Percentiles rank a stretch among this genome's conserved stretches.
These are phyloP conservation scores for Tranzscheliella williamsii DNA, from an alignment of 1,284 basidiomycete species.

Conservation along the genomic window DNA sequence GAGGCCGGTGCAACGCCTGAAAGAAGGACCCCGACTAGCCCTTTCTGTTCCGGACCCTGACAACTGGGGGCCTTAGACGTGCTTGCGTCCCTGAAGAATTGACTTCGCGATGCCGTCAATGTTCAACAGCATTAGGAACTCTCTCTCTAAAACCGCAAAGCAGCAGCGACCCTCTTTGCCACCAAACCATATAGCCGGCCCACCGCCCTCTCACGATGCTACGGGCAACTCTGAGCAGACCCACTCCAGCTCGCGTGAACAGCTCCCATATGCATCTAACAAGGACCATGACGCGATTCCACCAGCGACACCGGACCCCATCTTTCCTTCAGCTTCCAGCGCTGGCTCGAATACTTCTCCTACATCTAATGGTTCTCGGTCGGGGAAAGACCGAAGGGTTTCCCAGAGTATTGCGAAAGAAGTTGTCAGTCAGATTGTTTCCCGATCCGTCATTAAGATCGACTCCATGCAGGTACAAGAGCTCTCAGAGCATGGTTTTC, in stretches of 20 bases:
- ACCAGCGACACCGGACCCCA: neutral
- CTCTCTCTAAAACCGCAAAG: neutral
- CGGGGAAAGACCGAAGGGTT: neutral
- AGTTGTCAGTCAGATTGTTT: conserved; percentile 29
- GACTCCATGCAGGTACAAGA: conserved; percentile 16
- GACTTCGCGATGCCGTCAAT: neutral
- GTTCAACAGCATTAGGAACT: neutral
- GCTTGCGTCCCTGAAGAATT: no score
- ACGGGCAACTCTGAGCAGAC: no score
- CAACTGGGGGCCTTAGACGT: no score
- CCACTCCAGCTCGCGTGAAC: neutral
- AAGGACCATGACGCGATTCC: neutral
- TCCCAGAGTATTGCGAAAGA: conserved; percentile 26
- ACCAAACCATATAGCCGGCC: no score
- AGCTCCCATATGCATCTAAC: neutral
- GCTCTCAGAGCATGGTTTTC: conserved; percentile 15
- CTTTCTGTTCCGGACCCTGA: no score
- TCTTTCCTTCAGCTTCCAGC: neutral
- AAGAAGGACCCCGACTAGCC: neutral
- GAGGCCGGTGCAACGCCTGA: neutral
- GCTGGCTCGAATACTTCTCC: neutral
- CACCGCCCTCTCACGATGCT: no score
- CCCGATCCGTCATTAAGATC: conserved; percentile 17
- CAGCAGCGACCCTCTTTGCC: neutral
- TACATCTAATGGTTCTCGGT: neutral